A percentile compares a stretch with the other conserved stretches of the same genome.
Conservation (phyloP, 768 basidiomycete genomes). For the Suillus paluster region DNA sequence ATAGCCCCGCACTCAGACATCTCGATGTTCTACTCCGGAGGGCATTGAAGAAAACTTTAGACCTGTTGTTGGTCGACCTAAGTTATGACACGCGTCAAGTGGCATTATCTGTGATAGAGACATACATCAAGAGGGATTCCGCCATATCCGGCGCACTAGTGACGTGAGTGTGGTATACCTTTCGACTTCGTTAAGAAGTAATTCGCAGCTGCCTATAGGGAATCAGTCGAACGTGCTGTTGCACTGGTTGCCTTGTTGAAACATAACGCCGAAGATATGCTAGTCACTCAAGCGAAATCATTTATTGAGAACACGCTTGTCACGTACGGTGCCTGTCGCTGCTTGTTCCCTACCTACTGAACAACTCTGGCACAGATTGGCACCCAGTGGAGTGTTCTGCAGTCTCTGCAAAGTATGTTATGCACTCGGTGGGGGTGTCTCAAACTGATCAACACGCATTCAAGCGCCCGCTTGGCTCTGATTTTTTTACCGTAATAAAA, state of each 20-base stretch:
- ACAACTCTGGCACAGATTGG: slow-evolving; percentile 45
- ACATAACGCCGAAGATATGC: slow-evolving; percentile 57
- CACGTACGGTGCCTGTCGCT: slow-evolving; percentile 39
- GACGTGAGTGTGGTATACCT: slow-evolving; percentile 11
- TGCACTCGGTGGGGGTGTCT: neutral
- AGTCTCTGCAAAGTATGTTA: slow-evolving; percentile 58
- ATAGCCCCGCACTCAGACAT: slow-evolving; percentile 53
- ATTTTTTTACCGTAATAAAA: slow-evolving; percentile 59
- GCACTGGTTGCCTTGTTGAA: slow-evolving; percentile 52
- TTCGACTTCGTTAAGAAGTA: neutral
- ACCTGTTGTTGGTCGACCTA: slow-evolving; percentile 54
- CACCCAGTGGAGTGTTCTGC: slow-evolving; percentile 58
- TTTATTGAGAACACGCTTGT: slow-evolving; percentile 59
- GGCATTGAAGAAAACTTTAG: slow-evolving; percentile 56
- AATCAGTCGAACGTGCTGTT: slow-evolving; percentile 55
- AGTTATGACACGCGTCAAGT: slow-evolving; percentile 73
- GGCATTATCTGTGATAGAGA: slow-evolving; percentile 61
- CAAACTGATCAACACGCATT: slow-evolving; percentile 4
- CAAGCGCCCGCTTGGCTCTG: slow-evolving; percentile 49
- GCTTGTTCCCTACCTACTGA: neutral
- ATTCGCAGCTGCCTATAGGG: slow-evolving; percentile 36
- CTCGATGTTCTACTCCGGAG: slow-evolving; percentile 56
- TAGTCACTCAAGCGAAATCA: slow-evolving; percentile 58
- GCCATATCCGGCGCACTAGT: slow-evolving; percentile 23
- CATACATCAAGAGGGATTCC: slow-evolving; percentile 66